These are phyloP conservation scores for Botrytis fragariae DNA, from an alignment of 2,329 filamentous ascomycete genomes.

Conservation along the genomic window DNA sequence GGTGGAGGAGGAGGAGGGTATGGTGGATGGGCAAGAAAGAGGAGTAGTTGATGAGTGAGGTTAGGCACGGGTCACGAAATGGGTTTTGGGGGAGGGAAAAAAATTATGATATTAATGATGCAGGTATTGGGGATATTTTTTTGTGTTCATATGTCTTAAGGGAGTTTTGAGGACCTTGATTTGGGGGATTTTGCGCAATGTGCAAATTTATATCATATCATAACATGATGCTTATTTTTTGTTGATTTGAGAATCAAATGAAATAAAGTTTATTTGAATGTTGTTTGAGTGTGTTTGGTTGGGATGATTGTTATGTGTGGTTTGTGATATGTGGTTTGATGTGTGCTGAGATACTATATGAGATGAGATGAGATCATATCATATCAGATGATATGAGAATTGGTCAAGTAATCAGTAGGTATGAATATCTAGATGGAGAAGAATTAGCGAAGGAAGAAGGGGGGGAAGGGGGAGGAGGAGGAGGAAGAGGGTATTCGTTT, in stretches of 20 bases:
- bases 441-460: too few species aligned
- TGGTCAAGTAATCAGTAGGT: not conserved
- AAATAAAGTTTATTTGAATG: not conserved
- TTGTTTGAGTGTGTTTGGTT: not conserved
- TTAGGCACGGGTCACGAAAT: not conserved
- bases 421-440: too few species aligned
- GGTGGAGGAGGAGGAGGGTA: conserved; percentile 9
- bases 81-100: not conserved
- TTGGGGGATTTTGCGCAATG: not conserved
- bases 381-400: too few species aligned
- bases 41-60: conserved; percentile 1
- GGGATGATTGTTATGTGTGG: not conserved
- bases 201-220: not conserved
- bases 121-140: not conserved
- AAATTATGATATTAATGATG: conserved; percentile 9
- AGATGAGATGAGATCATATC: not conserved
- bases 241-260: not conserved
- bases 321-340: not conserved
- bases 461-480: too few species aligned
- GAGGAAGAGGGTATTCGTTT: too few species aligned
- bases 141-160: conserved; percentile 8
- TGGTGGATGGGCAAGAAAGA: conserved; percentile 19
- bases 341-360: not conserved
- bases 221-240: not conserved
- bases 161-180: not conserved